These are phyloP conservation scores for Kwoniella sp. DNA, from an alignment of 768 basidiomycete species.

Conservation along the genomic window DNA sequence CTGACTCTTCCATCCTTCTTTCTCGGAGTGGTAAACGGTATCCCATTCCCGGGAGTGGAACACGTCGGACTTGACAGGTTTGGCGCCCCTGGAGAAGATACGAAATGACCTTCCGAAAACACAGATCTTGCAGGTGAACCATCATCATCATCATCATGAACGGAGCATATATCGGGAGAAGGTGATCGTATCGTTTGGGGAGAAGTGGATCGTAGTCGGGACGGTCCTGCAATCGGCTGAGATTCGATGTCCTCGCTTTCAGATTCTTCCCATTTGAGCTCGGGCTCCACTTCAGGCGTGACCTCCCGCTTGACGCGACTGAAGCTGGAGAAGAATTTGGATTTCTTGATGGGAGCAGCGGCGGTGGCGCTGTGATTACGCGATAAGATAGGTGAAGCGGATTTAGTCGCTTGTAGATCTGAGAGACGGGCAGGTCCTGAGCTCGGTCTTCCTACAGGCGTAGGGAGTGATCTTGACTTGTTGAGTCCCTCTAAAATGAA, in stretches of 20 bases:
- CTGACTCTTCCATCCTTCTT: slow-evolving; percentile 2
- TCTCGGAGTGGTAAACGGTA: slow-evolving; percentile 16
- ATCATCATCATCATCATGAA: slow-evolving; percentile 7
- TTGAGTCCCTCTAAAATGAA: slow-evolving; percentile 5
- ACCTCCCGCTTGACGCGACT: not conserved
- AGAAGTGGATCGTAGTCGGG: slow-evolving; percentile 29
- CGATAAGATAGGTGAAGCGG: not conserved
- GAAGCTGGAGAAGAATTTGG: slow-evolving; percentile 40
- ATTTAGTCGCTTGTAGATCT: slow-evolving; percentile 21
- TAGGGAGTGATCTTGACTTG: slow-evolving; percentile 30
- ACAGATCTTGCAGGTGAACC: slow-evolving; percentile 21
- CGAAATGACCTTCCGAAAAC: slow-evolving; percentile 8
- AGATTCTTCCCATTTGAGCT: slow-evolving; percentile 28
- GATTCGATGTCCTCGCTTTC: slow-evolving; percentile 22
- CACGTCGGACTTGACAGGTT: slow-evolving; percentile 25
- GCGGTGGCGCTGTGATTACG: not conserved
- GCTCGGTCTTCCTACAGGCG: slow-evolving; percentile 39
- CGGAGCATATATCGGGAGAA: slow-evolving; percentile 36
- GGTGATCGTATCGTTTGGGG: slow-evolving; percentile 29
- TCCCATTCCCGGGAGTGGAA: slow-evolving; percentile 12
- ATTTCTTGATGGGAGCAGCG: slow-evolving; percentile 15
- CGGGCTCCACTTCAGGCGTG: slow-evolving; percentile 6
- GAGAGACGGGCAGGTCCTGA: slow-evolving; percentile 49
- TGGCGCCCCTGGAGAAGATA: slow-evolving; percentile 20
- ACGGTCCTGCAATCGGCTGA: slow-evolving; percentile 17